Evolutionary conservation across 1,139 yeast species (phyloP), one percentile per base, ranked within the genome.

Genomic region (Yamadazyma dushanensis): DNA sequence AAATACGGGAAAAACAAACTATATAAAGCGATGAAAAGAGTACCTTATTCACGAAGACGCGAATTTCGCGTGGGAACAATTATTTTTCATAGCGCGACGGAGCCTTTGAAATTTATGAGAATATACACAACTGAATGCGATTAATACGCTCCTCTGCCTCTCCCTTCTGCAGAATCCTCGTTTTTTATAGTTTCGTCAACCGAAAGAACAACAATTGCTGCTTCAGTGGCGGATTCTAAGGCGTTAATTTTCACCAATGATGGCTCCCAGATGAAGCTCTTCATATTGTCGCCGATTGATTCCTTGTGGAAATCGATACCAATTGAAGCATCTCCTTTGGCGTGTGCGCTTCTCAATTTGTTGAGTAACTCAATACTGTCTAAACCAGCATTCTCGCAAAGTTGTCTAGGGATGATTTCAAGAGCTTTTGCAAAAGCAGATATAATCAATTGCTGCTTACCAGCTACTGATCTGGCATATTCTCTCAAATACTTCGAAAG

Each of bases 381-480:
- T 52, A 94, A 83, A 7, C 99, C 99, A 11, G 96, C 98, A 60
- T 92, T 92, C 57, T 92, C 98, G 70, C 97, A 90, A 49, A 92
- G 73, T 59, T 92, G 98, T 59, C 97, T 83, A 46, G 99, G 99
- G 51, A 92, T 90, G 23, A 92, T 83, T 64, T 94, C 99, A 40
- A 92, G 73, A 0, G 97, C 96, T 53, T 85, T 84, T 21, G 98
- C 98, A 66, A 81, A 92, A 9, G 96, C 96, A 39, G 83, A 80
- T 43, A 92, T 84, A 41, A 92, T 80, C 47, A 92, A 70, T 67
- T 92, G 99, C 61, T 90, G 97, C 64, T 92, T 92, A 31, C 98
- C 98, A 15, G 96, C 88, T 53, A 92, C 85, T 9, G 89, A 77
- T 55, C 83, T 82, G 15, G 97, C 83, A 54, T 81, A 78, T 50